Percentiles rank a stretch among this genome's conserved stretches.
Evolutionary conservation across 345 rosid genomes (phyloP).

Genomic region (Citrus cavaleriei): DNA sequence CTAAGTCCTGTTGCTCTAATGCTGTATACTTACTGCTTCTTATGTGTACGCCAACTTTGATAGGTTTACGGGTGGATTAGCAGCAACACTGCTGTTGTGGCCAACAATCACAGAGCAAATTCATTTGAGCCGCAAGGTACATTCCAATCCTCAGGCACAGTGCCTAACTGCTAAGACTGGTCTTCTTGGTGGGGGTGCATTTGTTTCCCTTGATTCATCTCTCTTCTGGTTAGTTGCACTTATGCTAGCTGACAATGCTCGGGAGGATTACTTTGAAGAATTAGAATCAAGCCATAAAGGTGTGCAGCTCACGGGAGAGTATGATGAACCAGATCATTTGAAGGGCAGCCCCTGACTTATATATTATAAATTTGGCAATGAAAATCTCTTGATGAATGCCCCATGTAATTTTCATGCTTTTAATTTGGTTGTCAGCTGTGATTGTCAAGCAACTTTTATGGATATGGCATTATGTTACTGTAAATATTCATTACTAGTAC

Average conservation of each 20-base stretch:
- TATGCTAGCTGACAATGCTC: constrained; percentile 73
- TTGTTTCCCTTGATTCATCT: constrained; percentile 69
- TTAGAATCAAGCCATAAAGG: constrained; percentile 22
- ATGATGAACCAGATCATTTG: not conserved
- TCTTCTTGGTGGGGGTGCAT: constrained; percentile 79
- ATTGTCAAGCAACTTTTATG: not conserved
- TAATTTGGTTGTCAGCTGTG: not conserved
- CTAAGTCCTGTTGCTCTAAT: not conserved
- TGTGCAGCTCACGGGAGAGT: not conserved
- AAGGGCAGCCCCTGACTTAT: constrained; percentile 11
- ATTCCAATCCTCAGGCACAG: constrained; percentile 35
- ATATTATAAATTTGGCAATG: not conserved
- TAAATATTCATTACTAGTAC: not conserved
- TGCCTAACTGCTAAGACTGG: constrained; percentile 92
- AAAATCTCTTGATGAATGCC: too few species aligned
- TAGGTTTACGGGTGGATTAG: constrained; percentile 65
- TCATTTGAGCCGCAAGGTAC: constrained; percentile 58
- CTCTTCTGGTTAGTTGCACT: constrained; percentile 79
- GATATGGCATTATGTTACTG: not conserved
- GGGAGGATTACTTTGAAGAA: constrained; percentile 81
- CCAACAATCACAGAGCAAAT: constrained; percentile 78
- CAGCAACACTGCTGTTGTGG: constrained; percentile 52
- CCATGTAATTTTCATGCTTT: not conserved
- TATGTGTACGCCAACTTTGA: not conserved
- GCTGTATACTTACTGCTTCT: not conserved